Base-by-base conservation (phyloP, 345 rosid species). In the Diplotaxis tenuifolia region DNA sequence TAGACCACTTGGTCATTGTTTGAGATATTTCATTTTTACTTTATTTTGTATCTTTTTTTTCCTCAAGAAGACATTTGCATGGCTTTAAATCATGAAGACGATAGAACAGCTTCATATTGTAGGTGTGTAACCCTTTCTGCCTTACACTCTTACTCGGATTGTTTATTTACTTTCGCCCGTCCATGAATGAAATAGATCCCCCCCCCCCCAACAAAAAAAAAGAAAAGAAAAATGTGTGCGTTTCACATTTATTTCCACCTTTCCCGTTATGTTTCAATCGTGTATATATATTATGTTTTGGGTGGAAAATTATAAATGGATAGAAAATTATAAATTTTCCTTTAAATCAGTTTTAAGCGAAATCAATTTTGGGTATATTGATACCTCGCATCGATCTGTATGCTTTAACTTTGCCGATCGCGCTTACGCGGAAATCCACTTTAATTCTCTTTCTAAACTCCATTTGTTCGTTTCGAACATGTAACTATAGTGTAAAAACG, bases 401-500 rank as follows among this genome's bases (percentile, higher is more conserved):
- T 62, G 65, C 79, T 68, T 68, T 68, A 22, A 28, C 74, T 62
- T 75, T 62, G 53, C 57, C 27, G 47, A 32, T 61, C 8, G 14
- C 12, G 12, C 14, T 57, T 32, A 62, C 75, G 66, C 65, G 75
- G 75, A 47, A 63, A 70, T 32, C 25, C 9, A 76, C 75, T 76
- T 76, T 76, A 19, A 2, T 53, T 49, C 12, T 34, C 4, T 15
- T 64, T 54, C 38, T 9, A 3, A 55, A 62, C 36, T 62, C 36
- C 29, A 58, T 36, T 42, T 61, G 73, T 75, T 75, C 74, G 38
- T 75, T 62, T 62, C 75, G 63, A 69, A 62, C 75, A 22, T 70
- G 57, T 8, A 56, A 70, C 22, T 28, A 52, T 31, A 56, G 53
- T 69, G 60, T 70, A 63, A 70, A 74, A 64, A 11, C 66, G 75